A percentile compares a stretch with the other conserved stretches of the same genome.
phyloP scores from a whole-genome alignment of 805 yeast species.

The Hanseniaspora vineae region DNA sequence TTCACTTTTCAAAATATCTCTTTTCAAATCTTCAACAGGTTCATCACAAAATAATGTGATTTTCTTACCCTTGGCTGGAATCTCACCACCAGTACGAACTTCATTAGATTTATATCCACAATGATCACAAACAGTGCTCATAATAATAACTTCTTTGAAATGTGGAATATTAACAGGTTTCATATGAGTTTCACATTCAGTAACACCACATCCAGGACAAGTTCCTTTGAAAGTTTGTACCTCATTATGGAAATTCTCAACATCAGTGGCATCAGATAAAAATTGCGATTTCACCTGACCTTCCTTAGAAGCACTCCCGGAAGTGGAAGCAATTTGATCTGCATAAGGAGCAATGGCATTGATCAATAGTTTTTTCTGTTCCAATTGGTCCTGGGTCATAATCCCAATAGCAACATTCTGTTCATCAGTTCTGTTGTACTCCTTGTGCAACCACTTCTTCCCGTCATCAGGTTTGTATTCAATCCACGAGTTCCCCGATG shows the following conservation, averaged over 20 bases:
- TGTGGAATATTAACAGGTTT: slow-evolving; percentile 94
- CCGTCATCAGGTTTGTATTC: slow-evolving; percentile 62
- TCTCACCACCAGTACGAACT: slow-evolving; percentile 96
- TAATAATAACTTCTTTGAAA: slow-evolving; percentile 91
- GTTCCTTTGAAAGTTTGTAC: slow-evolving; percentile 88
- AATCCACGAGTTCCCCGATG: slow-evolving; percentile 96
- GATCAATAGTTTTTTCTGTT: slow-evolving; percentile 21
- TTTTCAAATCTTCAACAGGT: slow-evolving; percentile 73
- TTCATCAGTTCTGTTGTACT: slow-evolving; percentile 74
- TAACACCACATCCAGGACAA: slow-evolving; percentile 72
- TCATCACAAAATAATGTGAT: slow-evolving; percentile 68
- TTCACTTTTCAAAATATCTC: slow-evolving; percentile 91
- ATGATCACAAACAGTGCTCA: slow-evolving; percentile 84
- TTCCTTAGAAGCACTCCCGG: too few relatives aligned
- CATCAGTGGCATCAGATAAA: slow-evolving; percentile 58
- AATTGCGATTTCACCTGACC: too few relatives aligned
- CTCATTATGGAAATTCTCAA: slow-evolving; percentile 77
- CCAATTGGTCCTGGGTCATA: slow-evolving; percentile 44
- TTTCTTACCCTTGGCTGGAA: slow-evolving; percentile 73
- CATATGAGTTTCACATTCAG: slow-evolving; percentile 86
- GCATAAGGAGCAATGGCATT: slow-evolving; percentile 5
- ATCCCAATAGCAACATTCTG: slow-evolving; percentile 81
- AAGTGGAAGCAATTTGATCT: background rate
- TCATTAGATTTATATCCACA: slow-evolving; percentile 97
- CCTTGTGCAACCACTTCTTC: slow-evolving; percentile 77